phyloP scores from a whole-genome alignment of 345 rosid genomes.

The Moricandia arvensis region DNA sequence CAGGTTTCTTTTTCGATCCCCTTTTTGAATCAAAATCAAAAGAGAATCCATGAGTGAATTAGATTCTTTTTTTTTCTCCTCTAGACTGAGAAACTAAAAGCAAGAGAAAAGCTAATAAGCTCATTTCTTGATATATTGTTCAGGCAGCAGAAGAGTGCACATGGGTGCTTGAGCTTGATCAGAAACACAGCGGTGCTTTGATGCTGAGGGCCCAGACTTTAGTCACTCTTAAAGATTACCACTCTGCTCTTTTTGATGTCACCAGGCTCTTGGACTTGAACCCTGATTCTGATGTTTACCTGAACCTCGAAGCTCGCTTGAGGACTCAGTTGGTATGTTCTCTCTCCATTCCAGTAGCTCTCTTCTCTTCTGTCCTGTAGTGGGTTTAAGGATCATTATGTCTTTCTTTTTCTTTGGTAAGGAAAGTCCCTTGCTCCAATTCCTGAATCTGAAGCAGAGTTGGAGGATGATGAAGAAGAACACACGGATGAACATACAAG shows the following conservation, averaged over 20 bases:
- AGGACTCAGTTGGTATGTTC: conserved; percentile 77
- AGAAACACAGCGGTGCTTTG: conserved; percentile 81
- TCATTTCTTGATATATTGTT: neutral
- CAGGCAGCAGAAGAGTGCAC: conserved; percentile 96
- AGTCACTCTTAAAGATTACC: conserved; percentile 80
- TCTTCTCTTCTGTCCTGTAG: neutral
- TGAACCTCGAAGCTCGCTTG: conserved; percentile 74
- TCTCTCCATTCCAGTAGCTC: no score
- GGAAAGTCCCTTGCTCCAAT: conserved; percentile 96
- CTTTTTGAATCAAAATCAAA: neutral
- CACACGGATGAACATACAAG: conserved; percentile 14
- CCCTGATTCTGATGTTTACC: conserved; percentile 82
- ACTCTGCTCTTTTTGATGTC: conserved; percentile 88
- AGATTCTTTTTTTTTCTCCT: no score
- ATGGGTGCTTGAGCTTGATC: conserved; percentile 89
- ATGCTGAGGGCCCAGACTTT: conserved; percentile 93
- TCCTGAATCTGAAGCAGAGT: conserved; percentile 84
- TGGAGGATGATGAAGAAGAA: conserved; percentile 50
- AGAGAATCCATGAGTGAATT: neutral
- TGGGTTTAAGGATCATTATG: neutral
- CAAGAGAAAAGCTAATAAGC: neutral
- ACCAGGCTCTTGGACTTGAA: conserved; percentile 76
- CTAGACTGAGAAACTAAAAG: neutral
- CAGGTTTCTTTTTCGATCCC: conserved; percentile 41
- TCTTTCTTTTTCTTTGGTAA: conserved; percentile 50